Evolutionary conservation across 1,284 basidiomycete genomes (phyloP).

Genomic region (Pseudomicrostroma phylloplanum): DNA sequence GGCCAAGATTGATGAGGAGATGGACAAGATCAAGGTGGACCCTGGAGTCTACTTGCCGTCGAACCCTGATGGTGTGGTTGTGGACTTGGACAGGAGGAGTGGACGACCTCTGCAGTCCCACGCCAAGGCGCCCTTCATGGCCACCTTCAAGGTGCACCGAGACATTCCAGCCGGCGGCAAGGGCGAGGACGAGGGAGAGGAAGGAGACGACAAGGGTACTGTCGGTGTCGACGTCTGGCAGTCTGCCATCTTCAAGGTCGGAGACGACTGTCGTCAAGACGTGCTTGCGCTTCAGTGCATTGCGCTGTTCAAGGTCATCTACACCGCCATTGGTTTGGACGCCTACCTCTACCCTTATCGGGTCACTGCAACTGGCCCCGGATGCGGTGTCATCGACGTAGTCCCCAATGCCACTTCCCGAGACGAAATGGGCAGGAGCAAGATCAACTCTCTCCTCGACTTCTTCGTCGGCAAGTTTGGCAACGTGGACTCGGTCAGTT

Average conservation of each 20-base stretch:
- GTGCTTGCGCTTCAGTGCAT: conserved; percentile 93
- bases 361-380: conserved; percentile 92
- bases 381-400: conserved; percentile 98
- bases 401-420: conserved; percentile 96
- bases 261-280: conserved; percentile 97
- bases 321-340: conserved; percentile 74
- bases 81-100: conserved; percentile 93
- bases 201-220: conserved; percentile 51
- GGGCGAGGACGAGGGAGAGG: conserved; percentile 12
- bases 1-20: conserved; percentile 99
- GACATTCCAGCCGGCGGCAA: conserved; percentile 52
- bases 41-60: conserved; percentile 93
- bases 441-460: conserved; percentile 88
- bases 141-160: conserved; percentile 82
- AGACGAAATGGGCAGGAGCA: conserved; percentile 98
- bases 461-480: conserved; percentile 97
- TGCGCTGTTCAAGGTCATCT: conserved; percentile 99
- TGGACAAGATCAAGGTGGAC: conserved; percentile 89
- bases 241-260: conserved; percentile 98
- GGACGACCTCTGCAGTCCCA: conserved; percentile 93
- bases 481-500: conserved; percentile 75
- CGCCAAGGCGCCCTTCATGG: conserved; percentile 99
- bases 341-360: conserved; percentile 93
- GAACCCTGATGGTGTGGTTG: conserved; percentile 91
- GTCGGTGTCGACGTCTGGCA: conserved; percentile 71